Evolutionary conservation across 768 basidiomycete genomes (phyloP).

Genomic region (Lanmaoa pseudosensibilis): DNA sequence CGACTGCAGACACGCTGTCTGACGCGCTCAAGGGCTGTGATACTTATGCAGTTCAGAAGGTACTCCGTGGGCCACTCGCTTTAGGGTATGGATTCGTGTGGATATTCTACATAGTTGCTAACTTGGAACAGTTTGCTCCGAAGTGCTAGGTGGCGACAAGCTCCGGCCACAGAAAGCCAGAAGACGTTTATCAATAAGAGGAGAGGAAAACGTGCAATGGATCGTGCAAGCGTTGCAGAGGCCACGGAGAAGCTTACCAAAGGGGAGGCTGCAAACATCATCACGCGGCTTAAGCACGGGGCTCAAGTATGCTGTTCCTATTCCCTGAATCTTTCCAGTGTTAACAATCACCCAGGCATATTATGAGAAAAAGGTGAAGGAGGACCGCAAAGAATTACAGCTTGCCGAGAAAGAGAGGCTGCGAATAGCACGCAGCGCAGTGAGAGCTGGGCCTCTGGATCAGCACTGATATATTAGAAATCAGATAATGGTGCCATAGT

Average conservation of each 20-base stretch:
- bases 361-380: conserved; percentile 53
- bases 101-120: conserved; percentile 1
- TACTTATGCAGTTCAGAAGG: conserved; percentile 57
- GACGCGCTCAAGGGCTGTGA: conserved; percentile 71
- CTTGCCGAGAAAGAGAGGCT: conserved; percentile 46
- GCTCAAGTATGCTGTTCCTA: conserved; percentile 50
- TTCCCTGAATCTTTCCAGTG: not conserved
- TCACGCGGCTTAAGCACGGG: conserved; percentile 75
- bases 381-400: conserved; percentile 36
- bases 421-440: conserved; percentile 52
- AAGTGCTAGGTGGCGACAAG: conserved; percentile 63
- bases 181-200: conserved; percentile 55
- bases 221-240: conserved; percentile 19
- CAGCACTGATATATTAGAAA: conserved; percentile 9
- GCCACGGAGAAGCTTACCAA: conserved; percentile 55
- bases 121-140: conserved; percentile 50
- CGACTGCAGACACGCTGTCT: conserved; percentile 52
- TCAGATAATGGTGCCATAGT: not conserved
- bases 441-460: conserved; percentile 59
- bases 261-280: conserved; percentile 77
- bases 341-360: conserved; percentile 42
- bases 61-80: conserved; percentile 50
- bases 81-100: conserved; percentile 43
- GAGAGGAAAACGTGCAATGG: conserved; percentile 37
- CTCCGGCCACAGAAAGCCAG: conserved; percentile 62